phyloP scores from a whole-genome alignment of 768 basidiomycete species.

The Astraeus odoratus region DNA sequence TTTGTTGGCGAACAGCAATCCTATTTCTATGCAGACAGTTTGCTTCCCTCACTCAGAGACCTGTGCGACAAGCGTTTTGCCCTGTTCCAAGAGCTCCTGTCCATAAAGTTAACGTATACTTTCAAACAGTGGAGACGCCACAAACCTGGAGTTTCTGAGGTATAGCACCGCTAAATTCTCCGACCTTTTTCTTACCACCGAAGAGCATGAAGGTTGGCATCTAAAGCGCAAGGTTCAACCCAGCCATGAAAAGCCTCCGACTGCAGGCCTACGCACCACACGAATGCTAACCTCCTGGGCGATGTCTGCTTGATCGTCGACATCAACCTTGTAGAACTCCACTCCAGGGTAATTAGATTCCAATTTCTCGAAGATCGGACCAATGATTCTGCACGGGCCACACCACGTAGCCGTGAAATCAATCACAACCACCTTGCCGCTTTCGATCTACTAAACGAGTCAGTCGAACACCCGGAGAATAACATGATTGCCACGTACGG shows the following conservation, averaged over 20 bases:
- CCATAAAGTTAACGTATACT: neutral
- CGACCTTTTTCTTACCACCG: neutral
- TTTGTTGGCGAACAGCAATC: no score
- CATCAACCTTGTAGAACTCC: conserved; percentile 68
- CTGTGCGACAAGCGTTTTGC: no score
- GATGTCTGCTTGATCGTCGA: conserved; percentile 47
- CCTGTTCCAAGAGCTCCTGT: no score
- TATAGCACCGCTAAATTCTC: neutral
- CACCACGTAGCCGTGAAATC: conserved; percentile 9
- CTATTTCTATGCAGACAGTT: no score
- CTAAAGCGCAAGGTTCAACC: conserved; percentile 3
- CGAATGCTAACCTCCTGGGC: conserved; percentile 44
- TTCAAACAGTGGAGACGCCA: neutral
- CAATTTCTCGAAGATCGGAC: conserved; percentile 8
- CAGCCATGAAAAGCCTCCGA: neutral
- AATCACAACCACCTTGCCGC: conserved; percentile 1
- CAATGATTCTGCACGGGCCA: conserved; percentile 2
- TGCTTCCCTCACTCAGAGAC: no score
- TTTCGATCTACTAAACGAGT: conserved; percentile 7
- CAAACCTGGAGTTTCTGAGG: neutral
- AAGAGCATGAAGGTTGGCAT: conserved; percentile 15
- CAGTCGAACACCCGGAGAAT: neutral
- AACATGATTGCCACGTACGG: neutral
- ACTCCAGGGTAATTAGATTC: conserved; percentile 16
- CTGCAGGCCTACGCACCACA: conserved; percentile 36